Percentiles rank a stretch among this genome's conserved stretches.
These are phyloP conservation scores for Geum urbanum DNA, from an alignment of 306 rosid species.

Conservation along the genomic window DNA sequence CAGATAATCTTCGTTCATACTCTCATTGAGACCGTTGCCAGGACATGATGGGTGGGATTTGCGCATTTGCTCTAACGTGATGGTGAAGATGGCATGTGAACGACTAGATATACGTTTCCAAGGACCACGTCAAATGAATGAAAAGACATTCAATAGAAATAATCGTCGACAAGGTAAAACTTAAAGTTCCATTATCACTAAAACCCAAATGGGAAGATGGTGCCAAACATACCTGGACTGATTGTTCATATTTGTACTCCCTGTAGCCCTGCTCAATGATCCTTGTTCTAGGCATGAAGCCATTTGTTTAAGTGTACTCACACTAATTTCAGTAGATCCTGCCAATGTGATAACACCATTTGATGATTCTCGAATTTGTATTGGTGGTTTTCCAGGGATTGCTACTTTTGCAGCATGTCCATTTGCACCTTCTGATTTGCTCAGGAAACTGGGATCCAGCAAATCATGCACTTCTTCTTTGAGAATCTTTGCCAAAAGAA, in stretches of 20 bases:
- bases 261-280: constrained; percentile 91
- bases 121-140: constrained; percentile 19
- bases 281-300: constrained; percentile 97
- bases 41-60: constrained; percentile 47
- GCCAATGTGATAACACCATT: constrained; percentile 96
- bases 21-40: constrained; percentile 43
- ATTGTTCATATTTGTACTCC: constrained; percentile 98
- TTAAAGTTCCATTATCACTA: too few relatives aligned
- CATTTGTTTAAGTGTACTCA: constrained; percentile 80
- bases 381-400: constrained; percentile 79
- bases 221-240: constrained; percentile 71
- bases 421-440: constrained; percentile 77
- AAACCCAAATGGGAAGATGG: background rate
- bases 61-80: constrained; percentile 95
- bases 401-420: constrained; percentile 74
- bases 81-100: constrained; percentile 99
- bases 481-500: constrained; percentile 51
- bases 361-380: constrained; percentile 99
- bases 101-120: constrained; percentile 53
- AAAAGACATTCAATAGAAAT: too few relatives aligned
- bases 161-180: too few relatives aligned
- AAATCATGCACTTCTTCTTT: constrained; percentile 98
- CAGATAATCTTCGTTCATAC: constrained; percentile 77
- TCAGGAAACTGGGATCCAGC: constrained; percentile 69
- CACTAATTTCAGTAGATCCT: constrained; percentile 94